phyloP scores from a whole-genome alignment of 148 eudicot species.

The Camellia lanceoleosa region DNA sequence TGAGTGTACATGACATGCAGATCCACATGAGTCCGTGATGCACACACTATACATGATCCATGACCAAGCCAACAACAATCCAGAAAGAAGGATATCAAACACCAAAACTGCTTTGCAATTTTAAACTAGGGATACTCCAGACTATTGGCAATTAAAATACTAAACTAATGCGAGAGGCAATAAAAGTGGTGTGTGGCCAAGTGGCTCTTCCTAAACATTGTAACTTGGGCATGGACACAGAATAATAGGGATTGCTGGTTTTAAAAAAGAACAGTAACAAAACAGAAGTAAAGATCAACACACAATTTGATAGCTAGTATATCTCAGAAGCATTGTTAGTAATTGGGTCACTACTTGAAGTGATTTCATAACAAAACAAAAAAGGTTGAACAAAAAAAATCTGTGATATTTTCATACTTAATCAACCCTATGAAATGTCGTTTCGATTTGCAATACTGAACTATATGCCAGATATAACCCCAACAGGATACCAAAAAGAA shows the following conservation, averaged over 20 bases:
- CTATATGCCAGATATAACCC: constrained; percentile 1
- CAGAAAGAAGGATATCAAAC: background rate
- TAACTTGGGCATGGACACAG: background rate
- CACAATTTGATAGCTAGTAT: background rate
- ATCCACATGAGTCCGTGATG: background rate
- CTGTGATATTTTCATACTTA: background rate
- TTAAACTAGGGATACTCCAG: background rate
- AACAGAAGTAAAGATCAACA: background rate
- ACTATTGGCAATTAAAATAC: background rate
- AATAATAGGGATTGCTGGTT: background rate
- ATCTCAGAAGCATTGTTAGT: no score
- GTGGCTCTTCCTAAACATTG: background rate
- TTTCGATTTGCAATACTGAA: background rate
- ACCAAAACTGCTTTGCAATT: background rate
- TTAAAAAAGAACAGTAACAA: background rate
- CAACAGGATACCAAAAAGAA: background rate
- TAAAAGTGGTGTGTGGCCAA: background rate
- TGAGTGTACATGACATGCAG: background rate
- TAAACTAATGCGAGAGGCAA: background rate
- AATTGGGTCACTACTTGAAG: background rate
- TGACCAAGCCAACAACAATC: background rate
- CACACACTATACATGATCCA: background rate
- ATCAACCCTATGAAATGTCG: background rate
- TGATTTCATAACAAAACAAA: background rate
- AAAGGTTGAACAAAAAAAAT: background rate